Conservation (phyloP, 345 rosid species). For the Citrus unshiu region DNA sequence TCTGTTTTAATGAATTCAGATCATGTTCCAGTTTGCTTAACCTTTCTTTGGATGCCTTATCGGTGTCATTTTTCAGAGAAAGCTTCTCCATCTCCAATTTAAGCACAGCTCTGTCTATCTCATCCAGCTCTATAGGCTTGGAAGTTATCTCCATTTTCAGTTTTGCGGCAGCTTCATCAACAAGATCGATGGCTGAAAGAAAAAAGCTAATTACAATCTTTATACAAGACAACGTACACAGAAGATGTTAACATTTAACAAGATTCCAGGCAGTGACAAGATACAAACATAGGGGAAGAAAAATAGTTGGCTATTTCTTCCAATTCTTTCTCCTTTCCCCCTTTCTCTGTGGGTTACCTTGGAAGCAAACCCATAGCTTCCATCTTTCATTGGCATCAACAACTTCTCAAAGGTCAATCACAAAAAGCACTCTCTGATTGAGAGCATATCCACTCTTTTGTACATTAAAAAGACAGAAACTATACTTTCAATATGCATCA, state of each 20-base stretch:
- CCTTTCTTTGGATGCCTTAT: conserved; percentile 86
- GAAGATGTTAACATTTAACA: conserved; percentile 1
- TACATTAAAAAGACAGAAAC: background rate
- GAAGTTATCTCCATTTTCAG: conserved; percentile 98
- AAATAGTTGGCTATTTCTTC: background rate
- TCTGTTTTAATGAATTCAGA: conserved; percentile 52
- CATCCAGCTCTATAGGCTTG: conserved; percentile 90
- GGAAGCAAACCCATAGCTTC: background rate
- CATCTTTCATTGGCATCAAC: background rate
- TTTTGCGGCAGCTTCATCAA: conserved; percentile 97
- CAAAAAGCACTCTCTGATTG: background rate
- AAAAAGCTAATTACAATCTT: conserved; percentile 10
- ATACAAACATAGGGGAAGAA: background rate
- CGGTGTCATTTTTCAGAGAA: conserved; percentile 76
- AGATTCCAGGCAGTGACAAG: too few species aligned
- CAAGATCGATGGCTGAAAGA: conserved; percentile 88
- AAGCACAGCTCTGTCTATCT: conserved; percentile 76
- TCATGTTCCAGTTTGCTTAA: conserved; percentile 71
- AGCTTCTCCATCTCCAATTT: conserved; percentile 96
- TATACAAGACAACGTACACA: background rate
- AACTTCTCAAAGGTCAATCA: background rate
- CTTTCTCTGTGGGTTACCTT: background rate
- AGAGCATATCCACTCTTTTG: background rate
- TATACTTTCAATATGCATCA: background rate
- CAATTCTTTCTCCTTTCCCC: background rate